phyloP scores from a whole-genome alignment of 345 rosid genomes.

The Rhodomyrtus tomentosa region DNA sequence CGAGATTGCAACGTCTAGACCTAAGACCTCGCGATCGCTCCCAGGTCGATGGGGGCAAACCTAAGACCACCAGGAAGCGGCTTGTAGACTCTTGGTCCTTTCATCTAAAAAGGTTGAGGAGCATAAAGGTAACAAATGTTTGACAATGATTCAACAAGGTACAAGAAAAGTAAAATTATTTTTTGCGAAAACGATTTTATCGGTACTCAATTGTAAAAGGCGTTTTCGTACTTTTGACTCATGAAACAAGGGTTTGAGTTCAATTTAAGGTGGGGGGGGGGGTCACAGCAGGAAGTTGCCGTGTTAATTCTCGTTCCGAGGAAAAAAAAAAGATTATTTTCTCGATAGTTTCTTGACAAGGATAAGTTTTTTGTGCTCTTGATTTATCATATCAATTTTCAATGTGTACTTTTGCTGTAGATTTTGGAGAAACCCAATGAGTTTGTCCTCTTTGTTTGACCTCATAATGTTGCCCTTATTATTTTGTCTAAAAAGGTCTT shows the following conservation, averaged over 20 bases:
- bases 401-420: no score
- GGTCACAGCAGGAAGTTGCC: no score
- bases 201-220: neutral
- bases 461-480: no score
- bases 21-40: neutral
- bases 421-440: neutral
- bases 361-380: no score
- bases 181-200: neutral
- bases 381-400: neutral
- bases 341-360: no score
- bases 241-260: neutral
- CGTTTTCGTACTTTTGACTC: neutral
- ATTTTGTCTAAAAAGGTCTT: no score
- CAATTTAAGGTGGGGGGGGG: no score
- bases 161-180: no score
- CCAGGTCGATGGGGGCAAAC: neutral
- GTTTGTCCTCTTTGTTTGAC: no score
- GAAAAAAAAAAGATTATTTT: no score
- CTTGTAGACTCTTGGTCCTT: neutral
- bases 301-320: no score
- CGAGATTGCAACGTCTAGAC: neutral
- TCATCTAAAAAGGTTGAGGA: neutral
- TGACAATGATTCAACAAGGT: neutral
- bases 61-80: neutral
- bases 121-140: neutral